Evolutionary conservation across 2,329 filamentous ascomycete species (phyloP).

Genomic region (Waltergamsia citrina): DNA sequence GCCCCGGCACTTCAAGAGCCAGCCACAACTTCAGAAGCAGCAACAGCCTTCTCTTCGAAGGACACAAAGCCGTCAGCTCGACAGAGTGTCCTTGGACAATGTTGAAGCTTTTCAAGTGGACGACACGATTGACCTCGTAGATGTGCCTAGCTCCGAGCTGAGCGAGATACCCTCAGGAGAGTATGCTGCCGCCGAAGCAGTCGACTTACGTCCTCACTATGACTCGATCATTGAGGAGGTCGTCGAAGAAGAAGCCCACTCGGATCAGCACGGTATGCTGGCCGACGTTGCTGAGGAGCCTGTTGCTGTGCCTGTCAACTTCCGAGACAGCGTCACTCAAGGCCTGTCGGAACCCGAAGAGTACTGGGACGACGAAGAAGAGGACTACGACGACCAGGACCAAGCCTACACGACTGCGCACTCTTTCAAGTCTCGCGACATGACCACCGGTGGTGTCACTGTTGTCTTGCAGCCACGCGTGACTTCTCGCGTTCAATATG

Average conservation of each 20-base stretch:
- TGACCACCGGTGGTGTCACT: constrained; percentile 40
- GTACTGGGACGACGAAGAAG: constrained; percentile 72
- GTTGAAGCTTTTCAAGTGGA: neutral
- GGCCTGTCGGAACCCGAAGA: constrained; percentile 46
- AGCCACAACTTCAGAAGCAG: constrained; percentile 41
- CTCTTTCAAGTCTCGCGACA: constrained; percentile 62
- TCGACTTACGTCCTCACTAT: neutral
- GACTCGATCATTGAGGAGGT: neutral
- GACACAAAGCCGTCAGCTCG: constrained; percentile 26
- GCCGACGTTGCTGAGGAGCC: constrained; percentile 20
- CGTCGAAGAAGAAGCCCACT: constrained; percentile 10
- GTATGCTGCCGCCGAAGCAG: neutral
- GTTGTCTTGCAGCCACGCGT: constrained; percentile 63
- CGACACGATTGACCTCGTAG: too few species aligned
- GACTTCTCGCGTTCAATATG: constrained; percentile 58
- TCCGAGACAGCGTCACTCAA: constrained; percentile 14
- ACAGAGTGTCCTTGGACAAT: neutral
- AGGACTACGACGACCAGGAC: constrained; percentile 46
- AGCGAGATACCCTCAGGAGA: neutral
- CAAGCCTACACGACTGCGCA: constrained; percentile 72
- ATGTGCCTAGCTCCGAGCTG: neutral
- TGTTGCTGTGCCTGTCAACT: constrained; percentile 10
- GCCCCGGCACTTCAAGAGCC: constrained; percentile 43
- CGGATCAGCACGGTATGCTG: constrained; percentile 15
- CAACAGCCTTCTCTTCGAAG: constrained; percentile 27